These are phyloP conservation scores for Nasturtium officinale DNA, from an alignment of 345 rosid genomes.

Conservation along the genomic window DNA sequence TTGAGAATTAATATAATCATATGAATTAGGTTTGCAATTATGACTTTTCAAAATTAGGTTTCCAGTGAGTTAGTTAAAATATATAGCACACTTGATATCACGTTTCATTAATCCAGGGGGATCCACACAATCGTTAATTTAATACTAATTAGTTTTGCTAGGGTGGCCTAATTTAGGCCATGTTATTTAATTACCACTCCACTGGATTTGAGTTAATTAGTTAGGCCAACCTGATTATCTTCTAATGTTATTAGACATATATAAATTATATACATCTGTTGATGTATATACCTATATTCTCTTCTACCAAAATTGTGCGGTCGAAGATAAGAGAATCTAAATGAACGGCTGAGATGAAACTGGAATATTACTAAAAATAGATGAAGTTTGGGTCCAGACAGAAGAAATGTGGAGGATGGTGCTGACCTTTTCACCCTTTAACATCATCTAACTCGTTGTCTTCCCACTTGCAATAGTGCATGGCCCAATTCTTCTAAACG, in stretches of 20 bases:
- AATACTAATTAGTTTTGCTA: slow-evolving; percentile 27
- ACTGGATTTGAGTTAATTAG: slow-evolving; percentile 25
- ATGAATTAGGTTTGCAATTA: slow-evolving; percentile 23
- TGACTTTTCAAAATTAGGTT: slow-evolving; percentile 19
- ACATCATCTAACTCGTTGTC: slow-evolving; percentile 21
- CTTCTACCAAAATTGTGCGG: background rate
- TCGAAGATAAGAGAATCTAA: slow-evolving; percentile 27
- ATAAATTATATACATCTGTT: background rate
- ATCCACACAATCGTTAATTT: slow-evolving; percentile 11
- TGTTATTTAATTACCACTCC: slow-evolving; percentile 29
- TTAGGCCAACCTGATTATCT: slow-evolving; percentile 37
- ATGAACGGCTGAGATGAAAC: slow-evolving; percentile 32
- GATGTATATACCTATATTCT: too few species aligned
- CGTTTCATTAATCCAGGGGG: slow-evolving; percentile 20
- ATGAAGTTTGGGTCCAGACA: slow-evolving; percentile 39
- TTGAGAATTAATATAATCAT: background rate
- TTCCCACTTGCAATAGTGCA: slow-evolving; percentile 22
- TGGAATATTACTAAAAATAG: slow-evolving; percentile 33
- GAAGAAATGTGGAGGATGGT: slow-evolving; percentile 26
- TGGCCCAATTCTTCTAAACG: slow-evolving; percentile 25
- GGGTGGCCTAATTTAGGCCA: slow-evolving; percentile 44
- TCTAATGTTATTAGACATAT: background rate
- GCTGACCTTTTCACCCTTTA: slow-evolving; percentile 26
- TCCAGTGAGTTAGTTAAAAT: background rate
- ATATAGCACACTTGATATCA: slow-evolving; percentile 16